Conservation (phyloP, 768 basidiomycete species). For the Lenzites betulinus region DNA sequence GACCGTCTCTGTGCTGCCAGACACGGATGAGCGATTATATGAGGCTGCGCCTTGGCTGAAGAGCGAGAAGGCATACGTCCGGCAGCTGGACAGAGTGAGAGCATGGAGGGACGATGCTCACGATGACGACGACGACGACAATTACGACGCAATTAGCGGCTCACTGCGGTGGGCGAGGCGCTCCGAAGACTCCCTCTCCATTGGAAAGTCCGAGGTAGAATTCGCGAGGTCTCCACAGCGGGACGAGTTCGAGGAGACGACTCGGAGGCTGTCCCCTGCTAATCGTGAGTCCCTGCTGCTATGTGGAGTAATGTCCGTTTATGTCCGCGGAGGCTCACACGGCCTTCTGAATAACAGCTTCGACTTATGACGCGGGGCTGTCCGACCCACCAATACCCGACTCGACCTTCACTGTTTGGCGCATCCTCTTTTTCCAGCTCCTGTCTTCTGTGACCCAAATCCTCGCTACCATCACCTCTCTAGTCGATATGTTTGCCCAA, state of each 20-base stretch:
- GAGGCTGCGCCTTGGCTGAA: conserved; percentile 18
- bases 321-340: conserved; percentile 11
- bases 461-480: conserved; percentile 44
- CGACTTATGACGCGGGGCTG: conserved; percentile 20
- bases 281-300: conserved; percentile 16
- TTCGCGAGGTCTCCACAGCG: conserved; percentile 20
- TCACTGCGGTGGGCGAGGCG: conserved; percentile 25
- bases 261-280: conserved; percentile 7
- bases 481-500: conserved; percentile 49
- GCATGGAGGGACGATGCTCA: conserved; percentile 9
- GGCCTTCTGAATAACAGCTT: conserved; percentile 5
- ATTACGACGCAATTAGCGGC: conserved; percentile 23
- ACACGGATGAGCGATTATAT: conserved; percentile 8
- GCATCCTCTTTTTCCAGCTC: conserved; percentile 59
- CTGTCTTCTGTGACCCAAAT: conserved; percentile 31
- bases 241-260: conserved; percentile 15
- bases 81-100: conserved; percentile 10
- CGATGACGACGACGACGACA: conserved; percentile 16
- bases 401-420: conserved; percentile 39
- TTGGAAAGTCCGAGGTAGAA: conserved; percentile 23
- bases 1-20: conserved; percentile 1
- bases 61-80: conserved; percentile 22
- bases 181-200: conserved; percentile 17
- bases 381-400: conserved; percentile 18
- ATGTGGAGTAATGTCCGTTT: conserved; percentile 7